phyloP scores from a whole-genome alignment of 495 filamentous ascomycete genomes.

The Neurospora discreta region DNA sequence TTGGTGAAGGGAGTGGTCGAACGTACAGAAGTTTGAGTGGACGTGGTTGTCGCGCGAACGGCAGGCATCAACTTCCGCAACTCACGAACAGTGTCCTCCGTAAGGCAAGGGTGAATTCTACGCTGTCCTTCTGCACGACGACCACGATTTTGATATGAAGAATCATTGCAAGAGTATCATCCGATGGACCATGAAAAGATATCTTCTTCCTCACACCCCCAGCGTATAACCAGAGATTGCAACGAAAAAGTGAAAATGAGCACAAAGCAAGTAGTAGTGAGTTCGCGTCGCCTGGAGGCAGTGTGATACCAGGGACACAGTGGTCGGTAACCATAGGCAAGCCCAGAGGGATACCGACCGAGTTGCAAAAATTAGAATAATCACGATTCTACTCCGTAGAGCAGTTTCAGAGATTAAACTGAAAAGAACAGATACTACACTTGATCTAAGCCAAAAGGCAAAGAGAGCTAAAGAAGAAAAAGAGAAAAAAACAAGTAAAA shows the following conservation, averaged over 20 bases:
- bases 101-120: neutral
- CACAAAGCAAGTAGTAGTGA: neutral
- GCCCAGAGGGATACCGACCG: constrained; percentile 34
- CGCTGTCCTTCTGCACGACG: neutral
- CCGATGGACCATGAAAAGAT: neutral
- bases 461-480: constrained; percentile 37
- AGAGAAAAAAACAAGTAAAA: constrained; percentile 15
- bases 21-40: neutral
- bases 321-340: constrained; percentile 18
- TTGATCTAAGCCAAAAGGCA: constrained; percentile 64
- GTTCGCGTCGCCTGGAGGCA: constrained; percentile 23
- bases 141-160: neutral
- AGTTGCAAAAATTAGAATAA: too few relatives aligned
- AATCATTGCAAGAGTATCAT: neutral
- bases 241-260: constrained; percentile 15
- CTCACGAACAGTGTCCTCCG: neutral
- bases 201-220: constrained; percentile 20
- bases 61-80: neutral
- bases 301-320: constrained; percentile 25
- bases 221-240: constrained; percentile 12
- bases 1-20: neutral
- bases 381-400: too few relatives aligned
- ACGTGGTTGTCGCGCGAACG: neutral
- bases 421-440: too few relatives aligned
- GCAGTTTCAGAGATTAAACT: too few relatives aligned